phyloP scores from a whole-genome alignment of 495 filamentous ascomycete genomes.

The Penicillium bovifimosum region DNA sequence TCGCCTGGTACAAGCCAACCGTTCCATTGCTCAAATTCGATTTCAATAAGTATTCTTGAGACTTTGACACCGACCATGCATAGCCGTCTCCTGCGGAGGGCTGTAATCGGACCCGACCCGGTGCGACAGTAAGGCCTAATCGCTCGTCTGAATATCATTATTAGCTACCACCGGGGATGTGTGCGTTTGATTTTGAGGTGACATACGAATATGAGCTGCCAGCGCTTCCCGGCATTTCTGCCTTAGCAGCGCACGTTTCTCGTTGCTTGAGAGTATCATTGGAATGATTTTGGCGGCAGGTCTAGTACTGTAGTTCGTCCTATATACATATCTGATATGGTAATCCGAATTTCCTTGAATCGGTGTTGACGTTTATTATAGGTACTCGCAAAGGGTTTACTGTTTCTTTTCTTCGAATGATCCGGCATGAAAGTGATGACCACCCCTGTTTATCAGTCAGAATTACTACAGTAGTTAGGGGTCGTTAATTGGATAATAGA shows the following conservation, averaged over 20 bases:
- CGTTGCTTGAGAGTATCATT: slow-evolving; percentile 4
- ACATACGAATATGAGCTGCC: slow-evolving; percentile 6
- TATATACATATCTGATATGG: not conserved
- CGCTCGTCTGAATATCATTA: not conserved
- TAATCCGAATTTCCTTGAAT: not conserved
- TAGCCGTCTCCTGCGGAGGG: slow-evolving; percentile 15
- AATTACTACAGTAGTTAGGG: not conserved
- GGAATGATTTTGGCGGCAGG: not conserved
- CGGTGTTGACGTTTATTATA: not conserved
- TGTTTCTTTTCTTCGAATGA: not conserved
- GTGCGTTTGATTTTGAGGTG: not conserved
- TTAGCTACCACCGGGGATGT: not conserved
- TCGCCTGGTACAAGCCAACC: not conserved
- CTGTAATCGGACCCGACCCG: too few species aligned
- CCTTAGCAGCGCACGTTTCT: slow-evolving; percentile 4
- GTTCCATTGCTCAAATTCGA: not conserved
- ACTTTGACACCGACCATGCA: slow-evolving; percentile 8
- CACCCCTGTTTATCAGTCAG: not conserved
- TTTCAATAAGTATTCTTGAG: slow-evolving; percentile 5
- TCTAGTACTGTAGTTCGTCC: not conserved
- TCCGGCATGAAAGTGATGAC: not conserved
- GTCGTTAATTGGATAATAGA: not conserved
- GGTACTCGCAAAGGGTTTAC: too few species aligned
- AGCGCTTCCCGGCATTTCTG: slow-evolving; percentile 8
- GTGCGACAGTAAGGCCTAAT: slow-evolving; percentile 3